Percentiles rank a stretch among this genome's conserved stretches.
phyloP scores from a whole-genome alignment of 805 yeast species.

The Nakazawaea holstii region DNA sequence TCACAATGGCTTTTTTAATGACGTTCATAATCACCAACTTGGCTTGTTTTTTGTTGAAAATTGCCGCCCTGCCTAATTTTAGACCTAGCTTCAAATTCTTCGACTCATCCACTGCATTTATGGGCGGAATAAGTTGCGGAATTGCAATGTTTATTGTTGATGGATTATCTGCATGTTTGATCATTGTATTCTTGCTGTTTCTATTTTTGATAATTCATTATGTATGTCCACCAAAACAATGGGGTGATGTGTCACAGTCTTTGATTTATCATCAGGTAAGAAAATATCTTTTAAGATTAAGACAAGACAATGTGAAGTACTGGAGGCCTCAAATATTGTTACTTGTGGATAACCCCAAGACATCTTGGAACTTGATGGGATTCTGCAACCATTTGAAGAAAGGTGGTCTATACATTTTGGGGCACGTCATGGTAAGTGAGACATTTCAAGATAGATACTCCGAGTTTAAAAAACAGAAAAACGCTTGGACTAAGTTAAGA shows the following conservation, averaged over 20 bases:
- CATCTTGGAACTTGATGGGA: slow-evolving; percentile 85
- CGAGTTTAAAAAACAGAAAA: slow-evolving; percentile 67
- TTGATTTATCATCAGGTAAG: slow-evolving; percentile 95
- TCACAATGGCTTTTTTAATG: slow-evolving; percentile 96
- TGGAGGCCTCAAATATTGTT: slow-evolving; percentile 96
- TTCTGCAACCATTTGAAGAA: slow-evolving; percentile 94
- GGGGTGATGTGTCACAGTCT: slow-evolving; percentile 98
- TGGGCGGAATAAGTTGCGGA: slow-evolving; percentile 66
- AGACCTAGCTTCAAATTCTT: slow-evolving; percentile 92
- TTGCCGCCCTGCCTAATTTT: slow-evolving; percentile 97
- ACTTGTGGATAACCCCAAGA: slow-evolving; percentile 85
- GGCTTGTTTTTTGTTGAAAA: slow-evolving; percentile 83
- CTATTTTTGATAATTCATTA: slow-evolving; percentile 81
- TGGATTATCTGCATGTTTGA: slow-evolving; percentile 78
- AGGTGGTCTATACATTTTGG: slow-evolving; percentile 89
- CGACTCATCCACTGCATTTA: slow-evolving; percentile 71
- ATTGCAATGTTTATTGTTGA: slow-evolving; percentile 93
- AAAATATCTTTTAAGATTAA: slow-evolving; percentile 74
- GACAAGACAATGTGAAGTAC: slow-evolving; percentile 91
- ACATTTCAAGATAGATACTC: slow-evolving; percentile 57
- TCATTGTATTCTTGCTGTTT: slow-evolving; percentile 58
- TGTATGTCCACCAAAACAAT: slow-evolving; percentile 88
- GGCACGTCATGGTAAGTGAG: slow-evolving; percentile 77
- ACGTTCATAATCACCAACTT: slow-evolving; percentile 91
- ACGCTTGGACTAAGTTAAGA: slow-evolving; percentile 80